Conservation (phyloP, 768 basidiomycete genomes). For the Naganishia kalamii region DNA sequence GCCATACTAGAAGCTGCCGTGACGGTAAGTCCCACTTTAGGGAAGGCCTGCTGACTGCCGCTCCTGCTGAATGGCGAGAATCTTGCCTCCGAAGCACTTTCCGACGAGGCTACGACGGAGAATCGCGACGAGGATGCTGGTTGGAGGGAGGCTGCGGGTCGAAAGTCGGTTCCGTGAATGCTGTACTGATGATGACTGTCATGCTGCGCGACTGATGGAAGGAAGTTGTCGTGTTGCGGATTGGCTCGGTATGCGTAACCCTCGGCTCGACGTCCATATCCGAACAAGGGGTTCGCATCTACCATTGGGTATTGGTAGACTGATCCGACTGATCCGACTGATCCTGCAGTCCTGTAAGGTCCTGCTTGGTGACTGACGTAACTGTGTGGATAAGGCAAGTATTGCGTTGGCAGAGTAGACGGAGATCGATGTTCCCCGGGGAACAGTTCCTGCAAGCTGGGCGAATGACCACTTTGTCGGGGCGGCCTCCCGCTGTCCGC, state of each 20-base stretch:
- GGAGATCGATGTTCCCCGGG: neutral
- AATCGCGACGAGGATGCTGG: conserved; percentile 6
- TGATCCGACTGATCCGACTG: neutral
- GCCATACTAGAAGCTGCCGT: neutral
- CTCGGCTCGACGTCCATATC: neutral
- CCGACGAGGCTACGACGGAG: neutral
- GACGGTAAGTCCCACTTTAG: neutral
- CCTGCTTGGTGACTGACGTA: neutral
- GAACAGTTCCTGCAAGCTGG: neutral
- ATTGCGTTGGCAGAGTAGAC: neutral
- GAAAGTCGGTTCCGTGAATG: neutral
- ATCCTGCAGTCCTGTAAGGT: neutral
- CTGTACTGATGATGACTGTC: neutral
- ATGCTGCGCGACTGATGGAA: neutral
- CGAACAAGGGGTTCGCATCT: neutral
- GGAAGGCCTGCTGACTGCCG: conserved; percentile 1
- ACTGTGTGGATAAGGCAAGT: neutral
- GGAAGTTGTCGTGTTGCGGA: too few relatives aligned
- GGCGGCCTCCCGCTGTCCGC: neutral
- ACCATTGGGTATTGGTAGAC: neutral
- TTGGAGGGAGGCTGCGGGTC: neutral
- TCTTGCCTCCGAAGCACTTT: conserved; percentile 2
- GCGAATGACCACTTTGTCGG: neutral
- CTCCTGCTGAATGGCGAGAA: conserved; percentile 16
- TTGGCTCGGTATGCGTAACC: too few relatives aligned